Percentiles rank a stretch among this genome's conserved stretches.
phyloP scores from a whole-genome alignment of 1,284 basidiomycete species.

The Heimioporus retisporus region DNA sequence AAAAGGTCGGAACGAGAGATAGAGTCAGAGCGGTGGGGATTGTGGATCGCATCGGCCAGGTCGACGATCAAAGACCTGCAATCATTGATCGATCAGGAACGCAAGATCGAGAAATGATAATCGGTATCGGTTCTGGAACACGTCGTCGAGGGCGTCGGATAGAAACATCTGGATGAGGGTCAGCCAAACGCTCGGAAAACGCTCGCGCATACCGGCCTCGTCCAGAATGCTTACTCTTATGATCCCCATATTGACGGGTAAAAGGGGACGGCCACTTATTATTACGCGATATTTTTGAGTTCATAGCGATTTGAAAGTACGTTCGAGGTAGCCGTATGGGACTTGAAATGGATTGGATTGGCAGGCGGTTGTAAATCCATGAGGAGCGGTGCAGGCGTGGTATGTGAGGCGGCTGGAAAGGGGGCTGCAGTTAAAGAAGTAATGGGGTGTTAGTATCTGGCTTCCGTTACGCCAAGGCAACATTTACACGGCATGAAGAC shows the following conservation, averaged over 20 bases:
- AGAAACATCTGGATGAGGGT: slow-evolving; percentile 66
- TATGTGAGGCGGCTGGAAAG: slow-evolving; percentile 28
- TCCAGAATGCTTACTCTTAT: slow-evolving; percentile 82
- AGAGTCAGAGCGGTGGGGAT: slow-evolving; percentile 80
- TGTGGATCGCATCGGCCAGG: slow-evolving; percentile 80
- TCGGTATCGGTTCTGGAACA: slow-evolving; percentile 71
- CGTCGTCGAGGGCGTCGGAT: slow-evolving; percentile 62
- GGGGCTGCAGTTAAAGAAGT: slow-evolving; percentile 11
- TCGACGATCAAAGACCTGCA: slow-evolving; percentile 75
- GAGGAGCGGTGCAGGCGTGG: slow-evolving; percentile 41
- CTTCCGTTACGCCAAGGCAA: too few species aligned
- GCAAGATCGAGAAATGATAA: slow-evolving; percentile 83
- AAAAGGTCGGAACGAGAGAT: slow-evolving; percentile 90
- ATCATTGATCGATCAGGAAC: slow-evolving; percentile 71
- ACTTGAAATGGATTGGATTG: slow-evolving; percentile 80
- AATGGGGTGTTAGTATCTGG: too few species aligned
- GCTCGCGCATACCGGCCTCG: slow-evolving; percentile 79
- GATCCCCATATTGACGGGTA: slow-evolving; percentile 85
- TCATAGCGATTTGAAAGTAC: slow-evolving; percentile 47
- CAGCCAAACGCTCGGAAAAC: slow-evolving; percentile 59
- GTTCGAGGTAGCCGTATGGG: slow-evolving; percentile 81
- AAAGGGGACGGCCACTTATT: slow-evolving; percentile 69
- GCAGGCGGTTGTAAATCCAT: slow-evolving; percentile 57
- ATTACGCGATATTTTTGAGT: slow-evolving; percentile 68
- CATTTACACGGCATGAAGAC: too few species aligned